A percentile compares a stretch with the other conserved stretches of the same genome.
phyloP scores from a whole-genome alignment of 108 stramenopile species.

The Epipyxis sp. region DNA sequence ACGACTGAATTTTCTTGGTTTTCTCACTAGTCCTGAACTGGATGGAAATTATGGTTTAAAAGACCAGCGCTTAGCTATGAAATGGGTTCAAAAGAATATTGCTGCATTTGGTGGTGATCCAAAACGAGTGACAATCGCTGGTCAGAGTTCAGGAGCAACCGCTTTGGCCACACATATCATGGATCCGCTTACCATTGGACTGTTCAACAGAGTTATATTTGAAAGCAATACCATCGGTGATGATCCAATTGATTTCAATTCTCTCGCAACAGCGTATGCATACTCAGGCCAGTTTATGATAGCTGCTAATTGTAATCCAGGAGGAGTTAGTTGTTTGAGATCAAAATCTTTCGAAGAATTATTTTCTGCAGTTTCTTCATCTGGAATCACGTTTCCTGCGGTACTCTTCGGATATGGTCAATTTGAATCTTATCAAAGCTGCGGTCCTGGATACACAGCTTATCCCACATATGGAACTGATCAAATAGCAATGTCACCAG shows the following conservation, averaged over 20 bases:
- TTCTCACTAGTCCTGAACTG: constrained; percentile 14
- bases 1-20: constrained; percentile 42
- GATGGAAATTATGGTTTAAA: not conserved
- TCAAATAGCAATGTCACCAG: not conserved
- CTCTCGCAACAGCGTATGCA: not conserved
- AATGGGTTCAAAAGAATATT: constrained; percentile 41
- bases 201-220: not conserved
- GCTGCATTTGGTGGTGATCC: constrained; percentile 42
- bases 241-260: not conserved
- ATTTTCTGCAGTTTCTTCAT: not conserved
- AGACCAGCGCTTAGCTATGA: constrained; percentile 41
- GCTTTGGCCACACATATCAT: not conserved
- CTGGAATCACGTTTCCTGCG: too few relatives aligned
- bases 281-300: not conserved
- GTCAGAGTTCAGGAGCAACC: constrained; percentile 26
- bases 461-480: not conserved
- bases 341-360: constrained; percentile 9
- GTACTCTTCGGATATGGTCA: not conserved
- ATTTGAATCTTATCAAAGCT: not conserved
- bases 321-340: not conserved
- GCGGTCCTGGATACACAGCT: not conserved
- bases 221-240: not conserved
- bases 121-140: constrained; percentile 34
- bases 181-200: not conserved
- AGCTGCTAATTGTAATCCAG: not conserved